phyloP scores from a whole-genome alignment of 139 green algal species.

The Chlamydomonas sp. region DNA sequence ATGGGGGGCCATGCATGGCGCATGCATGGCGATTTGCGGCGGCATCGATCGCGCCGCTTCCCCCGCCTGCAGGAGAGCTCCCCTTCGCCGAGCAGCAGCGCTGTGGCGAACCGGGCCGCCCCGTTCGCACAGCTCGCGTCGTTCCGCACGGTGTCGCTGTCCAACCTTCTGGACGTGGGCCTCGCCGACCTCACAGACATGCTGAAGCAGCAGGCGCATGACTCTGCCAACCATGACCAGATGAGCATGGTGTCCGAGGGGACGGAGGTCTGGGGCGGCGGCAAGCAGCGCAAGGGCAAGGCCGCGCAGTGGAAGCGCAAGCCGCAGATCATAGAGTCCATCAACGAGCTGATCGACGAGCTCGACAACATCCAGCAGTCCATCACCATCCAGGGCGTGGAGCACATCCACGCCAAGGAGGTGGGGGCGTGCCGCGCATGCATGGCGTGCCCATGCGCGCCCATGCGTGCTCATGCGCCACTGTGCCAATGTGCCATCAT shows the following conservation, averaged over 20 bases:
- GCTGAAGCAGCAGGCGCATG: no score
- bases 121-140: constrained; percentile 5
- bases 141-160: constrained; percentile 56
- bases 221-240: no score
- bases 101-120: background rate
- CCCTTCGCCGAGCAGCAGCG: background rate
- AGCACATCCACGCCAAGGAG: constrained; percentile 92
- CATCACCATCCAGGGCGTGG: constrained; percentile 59
- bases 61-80: background rate
- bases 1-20: background rate
- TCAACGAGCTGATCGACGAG: constrained; percentile 93
- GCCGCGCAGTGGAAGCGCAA: constrained; percentile 22
- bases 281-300: constrained; percentile 9
- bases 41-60: background rate
- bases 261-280: no score
- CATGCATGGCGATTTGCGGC: background rate
- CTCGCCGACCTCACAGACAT: constrained; percentile 17
- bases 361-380: constrained; percentile 73
- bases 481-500: background rate
- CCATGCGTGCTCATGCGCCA: background rate
- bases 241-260: no score
- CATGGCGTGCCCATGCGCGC: no score
- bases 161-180: constrained; percentile 68
- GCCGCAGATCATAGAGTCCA: constrained; percentile 73
- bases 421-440: no score